phyloP scores from a whole-genome alignment of 2,329 filamentous ascomycete genomes.

The Colletotrichum sp. region DNA sequence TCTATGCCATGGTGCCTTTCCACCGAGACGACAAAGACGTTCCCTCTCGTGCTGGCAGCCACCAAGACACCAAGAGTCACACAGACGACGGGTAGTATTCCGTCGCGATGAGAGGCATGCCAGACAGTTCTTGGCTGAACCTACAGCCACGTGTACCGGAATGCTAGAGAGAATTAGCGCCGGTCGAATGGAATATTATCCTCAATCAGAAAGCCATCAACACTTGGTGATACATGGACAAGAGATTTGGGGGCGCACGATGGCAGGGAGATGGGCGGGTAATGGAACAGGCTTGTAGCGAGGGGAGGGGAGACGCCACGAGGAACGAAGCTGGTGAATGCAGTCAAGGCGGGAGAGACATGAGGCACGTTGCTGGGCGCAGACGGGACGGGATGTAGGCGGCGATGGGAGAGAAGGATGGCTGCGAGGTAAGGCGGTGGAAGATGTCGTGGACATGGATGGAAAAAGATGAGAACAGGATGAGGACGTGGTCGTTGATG shows the following conservation, averaged over 20 bases:
- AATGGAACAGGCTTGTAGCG: background rate
- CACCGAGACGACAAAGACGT: background rate
- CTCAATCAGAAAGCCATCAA: background rate
- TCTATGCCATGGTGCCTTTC: conserved; percentile 5
- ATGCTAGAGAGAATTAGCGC: conserved; percentile 4
- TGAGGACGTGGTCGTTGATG: background rate
- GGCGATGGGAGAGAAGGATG: background rate
- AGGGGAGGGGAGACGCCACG: background rate
- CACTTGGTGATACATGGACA: background rate
- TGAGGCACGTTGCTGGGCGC: background rate
- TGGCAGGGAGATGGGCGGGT: background rate
- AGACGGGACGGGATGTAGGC: background rate
- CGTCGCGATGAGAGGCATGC: background rate
- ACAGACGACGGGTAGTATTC: background rate
- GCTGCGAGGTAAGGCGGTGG: background rate
- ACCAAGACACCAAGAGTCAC: background rate
- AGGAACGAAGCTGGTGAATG: conserved; percentile 17
- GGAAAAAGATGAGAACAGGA: background rate
- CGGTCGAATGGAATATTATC: conserved; percentile 17
- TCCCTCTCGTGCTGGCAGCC: background rate
- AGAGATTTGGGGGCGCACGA: background rate
- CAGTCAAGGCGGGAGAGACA: background rate
- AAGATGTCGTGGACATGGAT: background rate
- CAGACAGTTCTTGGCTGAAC: background rate
- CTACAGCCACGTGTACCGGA: conserved; percentile 19